Base-by-base conservation (phyloP, 805 yeast species). In the Sugiyamaella chiloensis region DNA sequence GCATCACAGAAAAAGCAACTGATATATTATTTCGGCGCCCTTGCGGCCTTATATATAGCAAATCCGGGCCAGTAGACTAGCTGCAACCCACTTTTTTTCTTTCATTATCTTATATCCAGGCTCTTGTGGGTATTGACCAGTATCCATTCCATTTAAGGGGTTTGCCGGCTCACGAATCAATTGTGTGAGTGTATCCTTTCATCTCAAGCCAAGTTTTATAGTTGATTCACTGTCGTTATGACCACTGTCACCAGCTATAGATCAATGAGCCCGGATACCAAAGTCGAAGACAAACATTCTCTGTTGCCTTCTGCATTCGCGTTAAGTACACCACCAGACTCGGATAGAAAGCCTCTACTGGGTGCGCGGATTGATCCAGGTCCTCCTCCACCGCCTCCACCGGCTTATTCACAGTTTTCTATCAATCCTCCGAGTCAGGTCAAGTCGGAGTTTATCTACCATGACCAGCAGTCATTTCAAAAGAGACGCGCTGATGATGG, bases 261-360 rank as follows among this genome's bases (percentile, higher is more conserved):
- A 21, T 34, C 37, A 19, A 34, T 34, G 37, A 34, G 37, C 19
- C 37, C 37, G 21, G 37, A 34, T 19, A 16, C 14, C 37, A 26
- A 11, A 8, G 19, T 16, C 21, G 37, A 34, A 12, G 37, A 34
- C 37, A 34, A 34, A 21, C 37, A 34, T 19, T 24, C 42, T 21
- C 32, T 40, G 42, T 32, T 40, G 14, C 42, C 42, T 23, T 40
- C 42, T 31, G 42, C 42, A 2, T 20, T 40, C 16, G 42, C 27
- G 31, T 32, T 40, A 32, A 16, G 21, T 5, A 40, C 42, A 11
- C 42, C 42, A n/a, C 42, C 42, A 24, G 42, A 40, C 42, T 40
- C 42, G 32, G 42, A 40, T 32, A 24, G 42, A 24, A 40, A 40
- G 29, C 37, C 37, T 4, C 21, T 34, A 9, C 20, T 34, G 5